Conservation (phyloP, 2,329 filamentous ascomycete species). For the Pleurostoma richardsiae region DNA sequence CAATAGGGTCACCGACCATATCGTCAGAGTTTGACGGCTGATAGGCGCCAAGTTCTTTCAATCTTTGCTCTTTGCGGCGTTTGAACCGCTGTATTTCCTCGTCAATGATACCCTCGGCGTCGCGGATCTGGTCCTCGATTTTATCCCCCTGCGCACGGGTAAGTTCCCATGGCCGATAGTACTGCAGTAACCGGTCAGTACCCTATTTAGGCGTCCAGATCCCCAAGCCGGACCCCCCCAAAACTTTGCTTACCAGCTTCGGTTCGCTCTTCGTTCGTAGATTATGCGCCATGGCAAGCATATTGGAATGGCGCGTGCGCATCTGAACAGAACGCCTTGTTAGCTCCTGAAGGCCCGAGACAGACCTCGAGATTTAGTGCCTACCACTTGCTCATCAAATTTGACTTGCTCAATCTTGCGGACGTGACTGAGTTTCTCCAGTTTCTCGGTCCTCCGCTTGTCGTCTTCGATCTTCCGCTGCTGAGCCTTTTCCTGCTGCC, state of each 20-base stretch:
- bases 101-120: constrained; percentile 58
- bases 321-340: constrained; percentile 46
- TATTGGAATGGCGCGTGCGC: constrained; percentile 66
- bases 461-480: constrained; percentile 68
- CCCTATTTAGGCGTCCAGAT: background rate
- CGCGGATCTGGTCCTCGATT: constrained; percentile 66
- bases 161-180: constrained; percentile 80
- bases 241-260: constrained; percentile 57
- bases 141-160: constrained; percentile 61
- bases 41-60: constrained; percentile 27
- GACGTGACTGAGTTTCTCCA: constrained; percentile 54
- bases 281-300: constrained; percentile 67
- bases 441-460: constrained; percentile 59
- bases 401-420: constrained; percentile 66
- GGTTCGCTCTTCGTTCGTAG: constrained; percentile 69
- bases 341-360: constrained; percentile 10
- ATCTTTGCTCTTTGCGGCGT: constrained; percentile 34
- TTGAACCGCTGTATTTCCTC: constrained; percentile 62
- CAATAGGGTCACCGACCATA: constrained; percentile 37
- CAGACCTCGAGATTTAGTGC: constrained; percentile 23
- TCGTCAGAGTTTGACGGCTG: constrained; percentile 21
- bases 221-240: background rate
- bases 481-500: constrained; percentile 71
- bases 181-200: constrained; percentile 42
- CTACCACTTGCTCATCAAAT: constrained; percentile 72